Evolutionary conservation across 108 stramenopile species (phyloP).

Genomic region (Seminavis robusta): DNA sequence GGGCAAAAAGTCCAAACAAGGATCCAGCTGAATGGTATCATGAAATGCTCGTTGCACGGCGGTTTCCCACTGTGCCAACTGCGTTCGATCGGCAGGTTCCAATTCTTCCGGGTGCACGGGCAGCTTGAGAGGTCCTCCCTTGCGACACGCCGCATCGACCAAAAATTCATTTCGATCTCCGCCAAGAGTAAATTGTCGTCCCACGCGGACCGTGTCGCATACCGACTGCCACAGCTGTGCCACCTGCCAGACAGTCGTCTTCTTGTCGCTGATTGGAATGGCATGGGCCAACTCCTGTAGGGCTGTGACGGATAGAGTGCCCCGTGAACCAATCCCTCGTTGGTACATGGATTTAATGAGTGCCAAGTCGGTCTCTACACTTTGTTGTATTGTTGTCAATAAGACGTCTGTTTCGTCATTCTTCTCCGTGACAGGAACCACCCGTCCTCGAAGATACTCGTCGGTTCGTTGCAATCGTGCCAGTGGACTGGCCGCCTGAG

Average conservation of each 20-base stretch:
- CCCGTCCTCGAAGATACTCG: constrained; percentile 45
- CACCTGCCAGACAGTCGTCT: constrained; percentile 41
- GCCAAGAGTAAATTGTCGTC: constrained; percentile 31
- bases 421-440: constrained; percentile 16
- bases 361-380: constrained; percentile 41
- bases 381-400: no score
- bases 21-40: constrained; percentile 56
- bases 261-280: not conserved
- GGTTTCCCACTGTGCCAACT: constrained; percentile 47
- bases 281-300: no score
- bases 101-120: constrained; percentile 61
- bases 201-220: constrained; percentile 55
- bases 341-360: constrained; percentile 49
- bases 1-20: constrained; percentile 67
- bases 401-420: constrained; percentile 5
- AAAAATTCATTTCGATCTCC: constrained; percentile 58
- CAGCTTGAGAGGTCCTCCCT: constrained; percentile 56
- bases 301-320: constrained; percentile 21
- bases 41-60: constrained; percentile 41
- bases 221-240: constrained; percentile 72
- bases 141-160: constrained; percentile 37
- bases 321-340: constrained; percentile 37
- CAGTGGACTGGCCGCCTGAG: constrained; percentile 19
- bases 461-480: constrained; percentile 26
- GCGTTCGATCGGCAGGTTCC: constrained; percentile 32